Percentiles rank a stretch among this genome's conserved stretches.
Evolutionary conservation across 208 protist species (phyloP).

Genomic region (Leishmania guyanensis): DNA sequence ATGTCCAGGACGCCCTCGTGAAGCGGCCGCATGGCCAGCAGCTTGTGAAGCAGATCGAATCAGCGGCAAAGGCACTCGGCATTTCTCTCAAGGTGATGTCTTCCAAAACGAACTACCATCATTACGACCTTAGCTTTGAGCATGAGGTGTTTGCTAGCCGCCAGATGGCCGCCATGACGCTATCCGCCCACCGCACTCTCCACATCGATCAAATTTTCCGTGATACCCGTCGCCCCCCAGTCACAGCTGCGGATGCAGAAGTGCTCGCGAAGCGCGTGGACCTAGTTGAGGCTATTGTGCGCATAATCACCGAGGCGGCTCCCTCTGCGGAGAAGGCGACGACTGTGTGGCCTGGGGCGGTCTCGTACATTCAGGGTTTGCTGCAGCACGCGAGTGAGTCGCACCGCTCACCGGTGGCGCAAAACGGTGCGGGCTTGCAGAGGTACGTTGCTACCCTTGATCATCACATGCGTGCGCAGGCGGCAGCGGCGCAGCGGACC

Average conservation of each 20-base stretch:
- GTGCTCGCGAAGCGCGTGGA: conserved; percentile 43
- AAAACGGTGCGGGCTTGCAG: conserved; percentile 29
- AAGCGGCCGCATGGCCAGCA: conserved; percentile 50
- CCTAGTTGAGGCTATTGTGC: conserved; percentile 69
- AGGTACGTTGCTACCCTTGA: conserved; percentile 53
- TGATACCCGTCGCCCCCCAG: conserved; percentile 32
- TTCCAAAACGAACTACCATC: conserved; percentile 80
- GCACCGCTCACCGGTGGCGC: conserved; percentile 52
- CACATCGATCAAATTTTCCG: conserved; percentile 71
- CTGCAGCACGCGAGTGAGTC: conserved; percentile 45
- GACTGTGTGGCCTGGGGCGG: conserved; percentile 41
- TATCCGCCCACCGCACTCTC: conserved; percentile 62
- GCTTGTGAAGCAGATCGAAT: conserved; percentile 52
- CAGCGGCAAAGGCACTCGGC: conserved; percentile 36
- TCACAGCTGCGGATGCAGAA: conserved; percentile 26
- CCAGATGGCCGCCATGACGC: conserved; percentile 72
- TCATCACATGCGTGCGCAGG: conserved; percentile 50
- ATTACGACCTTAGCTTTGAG: conserved; percentile 85
- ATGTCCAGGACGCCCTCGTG: conserved; percentile 71
- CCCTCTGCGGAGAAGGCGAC: background rate
- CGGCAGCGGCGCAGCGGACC: conserved; percentile 19
- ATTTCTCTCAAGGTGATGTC: conserved; percentile 56
- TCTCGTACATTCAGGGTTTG: conserved; percentile 60
- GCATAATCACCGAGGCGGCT: conserved; percentile 30
- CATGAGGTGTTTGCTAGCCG: conserved; percentile 82